Conservation (phyloP, 371 early-diverging fungal genomes). For the Basidiobolus meristosporus region DNA sequence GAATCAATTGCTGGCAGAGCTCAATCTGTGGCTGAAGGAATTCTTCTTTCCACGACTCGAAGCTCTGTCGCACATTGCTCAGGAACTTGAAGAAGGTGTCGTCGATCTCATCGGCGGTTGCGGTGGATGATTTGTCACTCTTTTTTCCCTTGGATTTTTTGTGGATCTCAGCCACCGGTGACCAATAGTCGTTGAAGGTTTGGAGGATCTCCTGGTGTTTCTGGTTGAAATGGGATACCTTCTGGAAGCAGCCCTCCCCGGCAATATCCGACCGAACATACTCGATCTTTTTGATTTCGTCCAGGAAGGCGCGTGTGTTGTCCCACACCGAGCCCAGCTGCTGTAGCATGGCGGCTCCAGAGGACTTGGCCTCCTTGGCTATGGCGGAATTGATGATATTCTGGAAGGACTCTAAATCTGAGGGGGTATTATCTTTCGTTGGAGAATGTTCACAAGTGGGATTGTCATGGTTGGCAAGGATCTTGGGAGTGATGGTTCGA, state of each 20-base stretch:
- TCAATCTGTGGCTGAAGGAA: neutral
- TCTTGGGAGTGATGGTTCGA: too few relatives aligned
- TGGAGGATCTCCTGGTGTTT: slow-evolving; percentile 1
- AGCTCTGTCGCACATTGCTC: neutral
- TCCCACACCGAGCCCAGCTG: neutral
- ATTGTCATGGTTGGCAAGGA: too few relatives aligned
- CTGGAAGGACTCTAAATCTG: too few relatives aligned
- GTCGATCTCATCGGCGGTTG: slow-evolving; percentile 1
- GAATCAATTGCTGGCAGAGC: neutral
- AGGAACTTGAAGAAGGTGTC: neutral
- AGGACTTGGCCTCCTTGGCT: too few relatives aligned
- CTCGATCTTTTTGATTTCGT: neutral
- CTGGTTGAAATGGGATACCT: slow-evolving; percentile 1
- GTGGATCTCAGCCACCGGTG: slow-evolving; percentile 3
- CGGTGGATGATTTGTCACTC: neutral
- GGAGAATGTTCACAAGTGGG: too few relatives aligned
- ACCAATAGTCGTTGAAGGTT: slow-evolving; percentile 3
- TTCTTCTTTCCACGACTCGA: slow-evolving; percentile 1
- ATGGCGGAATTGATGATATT: too few relatives aligned
- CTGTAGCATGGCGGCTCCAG: too few relatives aligned
- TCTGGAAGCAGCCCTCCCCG: slow-evolving; percentile 1
- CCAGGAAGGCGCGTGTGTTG: neutral
- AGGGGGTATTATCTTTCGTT: too few relatives aligned
- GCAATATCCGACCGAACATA: neutral
- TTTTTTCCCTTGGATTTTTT: slow-evolving; percentile 2